Evolutionary conservation across 352 stramenopile species (phyloP).

Genomic region (Phytophthora lateralis): DNA sequence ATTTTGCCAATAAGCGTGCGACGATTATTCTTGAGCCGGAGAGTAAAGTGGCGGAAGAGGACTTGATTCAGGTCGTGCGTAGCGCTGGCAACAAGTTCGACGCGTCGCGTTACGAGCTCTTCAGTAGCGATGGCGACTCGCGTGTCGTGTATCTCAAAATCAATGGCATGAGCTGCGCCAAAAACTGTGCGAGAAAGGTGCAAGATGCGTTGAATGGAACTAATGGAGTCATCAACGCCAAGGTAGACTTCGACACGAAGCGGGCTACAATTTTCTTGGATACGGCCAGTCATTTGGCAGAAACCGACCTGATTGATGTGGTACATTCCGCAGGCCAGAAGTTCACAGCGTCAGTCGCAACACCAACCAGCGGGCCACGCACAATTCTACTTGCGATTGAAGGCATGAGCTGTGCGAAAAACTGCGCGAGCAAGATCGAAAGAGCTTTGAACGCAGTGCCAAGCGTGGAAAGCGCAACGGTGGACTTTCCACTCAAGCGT

Average conservation of each 20-base stretch:
- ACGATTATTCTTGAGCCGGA: conserved; percentile 72
- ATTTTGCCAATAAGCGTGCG: conserved; percentile 71
- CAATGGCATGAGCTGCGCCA: conserved; percentile 79
- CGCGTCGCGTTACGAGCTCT: conserved; percentile 69
- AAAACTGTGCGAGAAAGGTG: conserved; percentile 80
- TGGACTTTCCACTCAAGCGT: conserved; percentile 74
- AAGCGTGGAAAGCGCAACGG: conserved; percentile 59
- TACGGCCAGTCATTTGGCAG: conserved; percentile 65
- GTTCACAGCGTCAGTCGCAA: conserved; percentile 60
- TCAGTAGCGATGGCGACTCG: conserved; percentile 60
- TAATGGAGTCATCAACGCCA: conserved; percentile 75
- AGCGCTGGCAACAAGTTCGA: conserved; percentile 53
- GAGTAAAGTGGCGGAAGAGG: conserved; percentile 62
- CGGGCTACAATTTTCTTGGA: conserved; percentile 81
- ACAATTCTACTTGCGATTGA: conserved; percentile 63
- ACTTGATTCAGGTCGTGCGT: conserved; percentile 70
- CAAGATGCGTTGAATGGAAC: conserved; percentile 64
- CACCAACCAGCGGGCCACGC: conserved; percentile 44
- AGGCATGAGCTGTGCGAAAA: conserved; percentile 86
- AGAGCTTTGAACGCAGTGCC: conserved; percentile 48
- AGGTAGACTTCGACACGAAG: conserved; percentile 79
- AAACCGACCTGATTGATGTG: conserved; percentile 66
- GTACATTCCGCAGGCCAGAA: conserved; percentile 63
- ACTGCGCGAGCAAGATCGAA: conserved; percentile 80
- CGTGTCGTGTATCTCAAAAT: conserved; percentile 76